Evolutionary conservation across 2,329 filamentous ascomycete genomes (phyloP).

Genomic region (Fusarium poae): DNA sequence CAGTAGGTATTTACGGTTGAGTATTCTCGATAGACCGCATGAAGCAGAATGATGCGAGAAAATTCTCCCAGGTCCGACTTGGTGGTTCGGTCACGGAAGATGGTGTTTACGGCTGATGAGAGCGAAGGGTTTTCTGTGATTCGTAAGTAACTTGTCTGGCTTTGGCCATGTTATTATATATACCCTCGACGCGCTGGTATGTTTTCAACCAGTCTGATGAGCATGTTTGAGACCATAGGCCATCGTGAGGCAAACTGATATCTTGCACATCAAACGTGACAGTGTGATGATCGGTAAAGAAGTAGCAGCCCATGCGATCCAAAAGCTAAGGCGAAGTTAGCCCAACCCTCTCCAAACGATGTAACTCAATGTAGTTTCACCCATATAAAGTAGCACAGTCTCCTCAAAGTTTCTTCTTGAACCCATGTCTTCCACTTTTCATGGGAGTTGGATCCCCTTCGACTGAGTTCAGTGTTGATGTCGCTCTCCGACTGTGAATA

Average conservation of each 20-base stretch:
- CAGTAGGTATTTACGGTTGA: constrained; percentile 31
- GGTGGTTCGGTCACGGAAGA: constrained; percentile 31
- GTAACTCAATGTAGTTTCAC: not conserved
- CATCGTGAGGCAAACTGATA: constrained; percentile 24
- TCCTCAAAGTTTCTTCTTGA: constrained; percentile 8
- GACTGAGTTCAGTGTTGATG: not conserved
- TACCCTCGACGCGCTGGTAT: constrained; percentile 5
- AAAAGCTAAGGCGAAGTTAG: constrained; percentile 6
- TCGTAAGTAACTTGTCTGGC: not conserved
- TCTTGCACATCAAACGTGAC: not conserved
- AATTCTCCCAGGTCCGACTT: constrained; percentile 42
- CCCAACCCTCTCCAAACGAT: accelerated
- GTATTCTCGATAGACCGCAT: constrained; percentile 43
- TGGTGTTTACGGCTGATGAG: constrained; percentile 7
- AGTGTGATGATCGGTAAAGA: constrained; percentile 7
- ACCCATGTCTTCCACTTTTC: constrained; percentile 15
- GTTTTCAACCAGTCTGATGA: constrained; percentile 11
- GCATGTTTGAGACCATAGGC: constrained; percentile 12
- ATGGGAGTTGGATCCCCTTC: not conserved
- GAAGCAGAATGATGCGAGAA: constrained; percentile 39
- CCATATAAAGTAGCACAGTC: constrained; percentile 24
- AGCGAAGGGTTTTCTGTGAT: constrained; percentile 38
- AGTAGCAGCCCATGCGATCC: constrained; percentile 12
- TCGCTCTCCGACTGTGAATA: not conserved
- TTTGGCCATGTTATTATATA: too few species aligned